Percentiles rank a stretch among this genome's conserved stretches.
Conservation (phyloP, 1,284 basidiomycete genomes). For the Entoloma clypeatum region DNA sequence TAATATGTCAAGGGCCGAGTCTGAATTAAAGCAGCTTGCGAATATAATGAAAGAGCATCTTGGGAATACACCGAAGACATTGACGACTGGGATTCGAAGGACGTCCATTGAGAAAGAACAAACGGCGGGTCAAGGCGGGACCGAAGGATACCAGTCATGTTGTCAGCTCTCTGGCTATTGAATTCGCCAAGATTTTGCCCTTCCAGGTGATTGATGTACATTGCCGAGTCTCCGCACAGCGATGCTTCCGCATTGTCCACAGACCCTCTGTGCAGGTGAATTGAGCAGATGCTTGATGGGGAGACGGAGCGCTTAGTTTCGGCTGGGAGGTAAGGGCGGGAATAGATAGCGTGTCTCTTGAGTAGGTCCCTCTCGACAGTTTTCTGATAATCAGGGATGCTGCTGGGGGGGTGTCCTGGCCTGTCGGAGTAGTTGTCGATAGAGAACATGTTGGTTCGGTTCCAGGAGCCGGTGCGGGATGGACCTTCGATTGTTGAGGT, state of each 20-base stretch:
- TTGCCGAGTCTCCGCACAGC: too few relatives aligned
- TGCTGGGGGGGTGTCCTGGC: background rate
- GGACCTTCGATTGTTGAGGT: slow-evolving; percentile 6
- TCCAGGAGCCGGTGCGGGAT: slow-evolving; percentile 19
- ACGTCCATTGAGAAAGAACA: slow-evolving; percentile 1
- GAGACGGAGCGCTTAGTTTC: slow-evolving; percentile 23
- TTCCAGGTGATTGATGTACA: too few relatives aligned
- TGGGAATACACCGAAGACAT: slow-evolving; percentile 25
- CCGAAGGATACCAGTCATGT: background rate
- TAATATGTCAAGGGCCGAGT: slow-evolving; percentile 1
- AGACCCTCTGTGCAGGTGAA: background rate
- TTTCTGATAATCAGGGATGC: slow-evolving; percentile 6
- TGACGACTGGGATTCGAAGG: slow-evolving; percentile 19
- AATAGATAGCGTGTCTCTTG: slow-evolving; percentile 37
- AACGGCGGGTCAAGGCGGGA: slow-evolving; percentile 3
- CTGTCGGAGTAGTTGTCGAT: slow-evolving; percentile 2
- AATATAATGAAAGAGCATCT: slow-evolving; percentile 20
- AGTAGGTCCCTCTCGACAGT: slow-evolving; percentile 19
- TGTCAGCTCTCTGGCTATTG: too few relatives aligned
- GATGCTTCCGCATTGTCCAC: too few relatives aligned
- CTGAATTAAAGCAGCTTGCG: slow-evolving; percentile 1
- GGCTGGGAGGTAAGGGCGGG: too few relatives aligned
- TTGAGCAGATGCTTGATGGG: slow-evolving; percentile 10
- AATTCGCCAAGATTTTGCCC: background rate
- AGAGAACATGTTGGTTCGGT: slow-evolving; percentile 25